Evolutionary conservation across 1,284 basidiomycete species (phyloP), one percentile per base, ranked within the genome.

Genomic region (Cerrena zonata): DNA sequence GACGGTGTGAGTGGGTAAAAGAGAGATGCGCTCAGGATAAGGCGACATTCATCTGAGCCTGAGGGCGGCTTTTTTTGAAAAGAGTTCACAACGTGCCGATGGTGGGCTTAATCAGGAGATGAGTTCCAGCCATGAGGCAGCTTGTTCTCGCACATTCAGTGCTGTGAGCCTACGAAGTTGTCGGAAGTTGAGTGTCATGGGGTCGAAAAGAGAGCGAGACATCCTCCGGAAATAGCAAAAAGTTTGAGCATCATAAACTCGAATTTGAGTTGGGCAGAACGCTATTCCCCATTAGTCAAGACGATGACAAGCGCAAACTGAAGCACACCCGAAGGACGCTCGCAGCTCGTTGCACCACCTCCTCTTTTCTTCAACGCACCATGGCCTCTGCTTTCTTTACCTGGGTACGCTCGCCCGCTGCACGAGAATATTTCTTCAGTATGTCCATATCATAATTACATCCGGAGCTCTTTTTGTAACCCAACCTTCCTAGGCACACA

Each of bases 351-450:
- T 15, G 30, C 15, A 34, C 30, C 7, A 7, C 30, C 7, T 51
- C 53, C 51, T 51, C 57, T 52, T 53, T 49, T 52, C n/a, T n/a
- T n/a, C n/a, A n/a, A 38, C 51, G 51, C 45, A 55, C 58, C 65
- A 91, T 91, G 89, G 78, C 88, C 53, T 88, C 87, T 42, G 83
- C 82, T 41, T 92, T 94, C 73, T 74, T 85, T 66, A 78, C 79
- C 63, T 95, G 91, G 91, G 61, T 89, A 63, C 86, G 87, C 63
- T 93, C 90, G 49, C 93, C 93, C 51, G 90, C 89, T 44, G 89
- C 88, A 19, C 78, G 90, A 61, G 82, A 92, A 61, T 96, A 96
- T 70, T 94, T 96, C 73, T 90, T 95, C 74, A 94, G 92, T 94
- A 55, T 59, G 90, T 80, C 12, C 38, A 3, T n/a, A n/a, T n/a